These are phyloP conservation scores for Ustilago trichophora DNA, from an alignment of 1,284 basidiomycete species.

Conservation along the genomic window DNA sequence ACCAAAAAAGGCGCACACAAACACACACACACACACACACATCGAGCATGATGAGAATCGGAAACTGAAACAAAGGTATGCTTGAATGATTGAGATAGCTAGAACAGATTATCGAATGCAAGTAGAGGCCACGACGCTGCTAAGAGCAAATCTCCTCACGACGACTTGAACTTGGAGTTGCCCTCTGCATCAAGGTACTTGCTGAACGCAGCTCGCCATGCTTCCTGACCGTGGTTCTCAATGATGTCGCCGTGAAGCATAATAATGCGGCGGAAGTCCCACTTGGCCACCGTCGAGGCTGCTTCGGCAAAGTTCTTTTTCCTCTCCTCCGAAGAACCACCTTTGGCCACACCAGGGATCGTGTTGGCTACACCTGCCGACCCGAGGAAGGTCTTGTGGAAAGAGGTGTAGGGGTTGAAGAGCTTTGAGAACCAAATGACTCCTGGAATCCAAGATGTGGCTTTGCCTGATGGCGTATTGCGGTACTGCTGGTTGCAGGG, in stretches of 20 bases:
- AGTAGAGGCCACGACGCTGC: background rate
- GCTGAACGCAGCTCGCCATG: slow-evolving; percentile 70
- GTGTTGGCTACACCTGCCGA: slow-evolving; percentile 27
- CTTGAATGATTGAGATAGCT: background rate
- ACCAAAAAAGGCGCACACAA: too few species aligned
- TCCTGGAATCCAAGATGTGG: slow-evolving; percentile 54
- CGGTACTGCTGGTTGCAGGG: slow-evolving; percentile 80
- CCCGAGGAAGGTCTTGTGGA: slow-evolving; percentile 52
- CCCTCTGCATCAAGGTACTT: slow-evolving; percentile 49
- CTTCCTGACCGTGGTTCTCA: slow-evolving; percentile 76
- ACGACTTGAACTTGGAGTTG: slow-evolving; percentile 41
- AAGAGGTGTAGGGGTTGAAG: slow-evolving; percentile 30
- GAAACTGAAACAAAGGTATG: too few species aligned
- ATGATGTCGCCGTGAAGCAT: slow-evolving; percentile 93
- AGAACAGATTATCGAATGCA: background rate
- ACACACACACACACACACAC: too few species aligned
- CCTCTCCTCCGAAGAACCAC: slow-evolving; percentile 65
- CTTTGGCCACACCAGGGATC: slow-evolving; percentile 38
- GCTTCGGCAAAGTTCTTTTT: slow-evolving; percentile 66
- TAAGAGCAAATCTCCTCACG: background rate
- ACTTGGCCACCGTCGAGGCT: slow-evolving; percentile 76
- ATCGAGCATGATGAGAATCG: too few species aligned
- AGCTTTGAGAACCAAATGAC: slow-evolving; percentile 41
- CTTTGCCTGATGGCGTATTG: slow-evolving; percentile 33
- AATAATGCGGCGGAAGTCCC: slow-evolving; percentile 89